Percentiles rank a stretch among this genome's conserved stretches.
phyloP scores from a whole-genome alignment of 371 early-diverging fungal species.

The Mucor racemosus region DNA sequence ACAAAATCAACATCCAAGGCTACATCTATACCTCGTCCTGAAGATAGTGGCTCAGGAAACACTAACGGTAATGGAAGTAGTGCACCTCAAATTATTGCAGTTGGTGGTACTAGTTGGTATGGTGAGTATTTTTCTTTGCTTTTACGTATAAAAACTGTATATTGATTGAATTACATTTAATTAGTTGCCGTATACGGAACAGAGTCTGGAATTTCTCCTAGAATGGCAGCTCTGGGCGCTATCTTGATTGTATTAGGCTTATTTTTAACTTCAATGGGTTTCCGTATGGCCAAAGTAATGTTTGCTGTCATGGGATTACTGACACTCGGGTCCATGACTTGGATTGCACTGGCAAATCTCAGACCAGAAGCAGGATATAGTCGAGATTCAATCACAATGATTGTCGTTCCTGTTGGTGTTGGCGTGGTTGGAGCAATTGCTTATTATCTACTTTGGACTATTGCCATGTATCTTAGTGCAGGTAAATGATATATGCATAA shows the following conservation, averaged over 20 bases:
- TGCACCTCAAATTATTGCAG: slow-evolving; percentile 10
- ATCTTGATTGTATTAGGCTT: slow-evolving; percentile 35
- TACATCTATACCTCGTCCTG: background rate
- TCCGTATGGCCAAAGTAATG: slow-evolving; percentile 33
- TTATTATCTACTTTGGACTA: slow-evolving; percentile 28
- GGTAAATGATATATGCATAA: slow-evolving; percentile 5
- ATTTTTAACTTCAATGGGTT: slow-evolving; percentile 36
- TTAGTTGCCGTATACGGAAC: slow-evolving; percentile 31
- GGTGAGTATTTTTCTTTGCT: background rate
- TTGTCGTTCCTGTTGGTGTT: slow-evolving; percentile 27
- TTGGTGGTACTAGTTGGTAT: slow-evolving; percentile 8
- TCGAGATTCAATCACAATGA: slow-evolving; percentile 25
- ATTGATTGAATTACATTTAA: background rate
- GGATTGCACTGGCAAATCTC: slow-evolving; percentile 28
- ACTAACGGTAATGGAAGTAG: background rate
- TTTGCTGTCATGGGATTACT: slow-evolving; percentile 37
- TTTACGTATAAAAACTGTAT: background rate
- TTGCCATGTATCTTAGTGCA: slow-evolving; percentile 25
- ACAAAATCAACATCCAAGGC: background rate
- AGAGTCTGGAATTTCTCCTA: slow-evolving; percentile 27
- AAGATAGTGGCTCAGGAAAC: background rate
- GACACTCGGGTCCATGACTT: slow-evolving; percentile 36
- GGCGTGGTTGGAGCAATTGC: slow-evolving; percentile 24
- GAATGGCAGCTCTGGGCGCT: slow-evolving; percentile 35
- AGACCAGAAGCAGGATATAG: slow-evolving; percentile 22